Percentiles rank a stretch among this genome's conserved stretches.
Evolutionary conservation across 495 filamentous ascomycete genomes (phyloP).

Genomic region (Geoglossum glabrum): DNA sequence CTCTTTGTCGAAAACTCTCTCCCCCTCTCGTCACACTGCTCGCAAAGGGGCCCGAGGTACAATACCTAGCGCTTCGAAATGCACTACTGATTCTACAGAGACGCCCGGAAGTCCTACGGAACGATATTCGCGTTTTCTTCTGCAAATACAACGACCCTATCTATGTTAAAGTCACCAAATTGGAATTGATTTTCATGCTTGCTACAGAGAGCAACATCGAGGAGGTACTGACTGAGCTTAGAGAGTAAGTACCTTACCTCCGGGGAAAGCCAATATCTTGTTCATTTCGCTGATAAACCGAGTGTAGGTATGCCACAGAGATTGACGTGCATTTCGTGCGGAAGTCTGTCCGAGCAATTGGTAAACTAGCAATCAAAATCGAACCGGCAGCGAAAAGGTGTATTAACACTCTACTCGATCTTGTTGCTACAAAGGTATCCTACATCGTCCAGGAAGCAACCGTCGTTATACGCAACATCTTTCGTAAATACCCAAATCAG

Average conservation of each 20-base stretch:
- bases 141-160: slow-evolving; percentile 99
- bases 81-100: slow-evolving; percentile 86
- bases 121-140: slow-evolving; percentile 96
- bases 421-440: slow-evolving; percentile 96
- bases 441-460: slow-evolving; percentile 99
- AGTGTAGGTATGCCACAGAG: slow-evolving; percentile 66
- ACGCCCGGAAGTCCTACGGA: slow-evolving; percentile 79
- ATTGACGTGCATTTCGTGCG: slow-evolving; percentile 98
- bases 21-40: slow-evolving; percentile 88
- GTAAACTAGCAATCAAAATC: slow-evolving; percentile 97
- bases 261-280: neutral
- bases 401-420: slow-evolving; percentile 78
- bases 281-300: neutral
- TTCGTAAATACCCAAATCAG: slow-evolving; percentile 95
- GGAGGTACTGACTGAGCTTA: slow-evolving; percentile 81
- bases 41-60: slow-evolving; percentile 90
- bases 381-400: slow-evolving; percentile 78
- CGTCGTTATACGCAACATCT: slow-evolving; percentile 96
- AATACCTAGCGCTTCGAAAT: slow-evolving; percentile 89
- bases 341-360: slow-evolving; percentile 93
- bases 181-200: slow-evolving; percentile 98
- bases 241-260: slow-evolving; percentile 61
- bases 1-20: slow-evolving; percentile 80
- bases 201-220: slow-evolving; percentile 91
- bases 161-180: slow-evolving; percentile 98